Conservation (phyloP, 257 asterid species). For the Buddleja alternifolia region DNA sequence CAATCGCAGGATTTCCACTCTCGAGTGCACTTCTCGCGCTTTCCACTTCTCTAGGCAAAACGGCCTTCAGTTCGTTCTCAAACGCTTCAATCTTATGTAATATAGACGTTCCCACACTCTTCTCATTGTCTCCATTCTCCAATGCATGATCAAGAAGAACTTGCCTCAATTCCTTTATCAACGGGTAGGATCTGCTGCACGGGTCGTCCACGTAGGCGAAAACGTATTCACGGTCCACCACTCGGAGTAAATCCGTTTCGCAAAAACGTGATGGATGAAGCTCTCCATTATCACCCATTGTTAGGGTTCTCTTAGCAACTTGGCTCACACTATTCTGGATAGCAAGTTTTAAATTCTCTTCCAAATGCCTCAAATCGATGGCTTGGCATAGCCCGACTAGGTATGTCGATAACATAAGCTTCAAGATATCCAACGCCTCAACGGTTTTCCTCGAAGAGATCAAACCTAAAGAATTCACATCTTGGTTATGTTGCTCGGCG, state of each 20-base stretch:
- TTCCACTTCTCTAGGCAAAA: constrained; percentile 59
- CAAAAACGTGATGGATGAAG: constrained; percentile 62
- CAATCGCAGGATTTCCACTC: constrained; percentile 43
- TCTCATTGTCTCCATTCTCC: constrained; percentile 41
- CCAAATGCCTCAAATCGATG: constrained; percentile 53
- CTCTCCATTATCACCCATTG: constrained; percentile 50
- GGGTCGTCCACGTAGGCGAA: constrained; percentile 56
- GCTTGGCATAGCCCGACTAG: constrained; percentile 58
- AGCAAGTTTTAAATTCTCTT: constrained; percentile 50
- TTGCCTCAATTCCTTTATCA: constrained; percentile 60
- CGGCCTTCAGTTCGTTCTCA: constrained; percentile 51
- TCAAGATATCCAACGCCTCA: constrained; percentile 55
- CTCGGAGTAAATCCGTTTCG: constrained; percentile 55
- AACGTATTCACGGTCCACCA: constrained; percentile 57
- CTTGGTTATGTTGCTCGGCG: constrained; percentile 68
- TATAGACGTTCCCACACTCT: constrained; percentile 38
- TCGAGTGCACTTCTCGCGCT: constrained; percentile 47
- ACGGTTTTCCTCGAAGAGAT: constrained; percentile 57
- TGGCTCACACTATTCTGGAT: constrained; percentile 58
- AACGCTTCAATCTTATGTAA: constrained; percentile 56
- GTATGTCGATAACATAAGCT: constrained; percentile 53
- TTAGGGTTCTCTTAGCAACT: constrained; percentile 48
- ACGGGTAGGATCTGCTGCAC: constrained; percentile 49
- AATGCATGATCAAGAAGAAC: constrained; percentile 57
- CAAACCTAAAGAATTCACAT: constrained; percentile 59